Evolutionary conservation across 805 yeast genomes (phyloP), one percentile per base, ranked within the genome.

Genomic region (Ogataea kodamae): DNA sequence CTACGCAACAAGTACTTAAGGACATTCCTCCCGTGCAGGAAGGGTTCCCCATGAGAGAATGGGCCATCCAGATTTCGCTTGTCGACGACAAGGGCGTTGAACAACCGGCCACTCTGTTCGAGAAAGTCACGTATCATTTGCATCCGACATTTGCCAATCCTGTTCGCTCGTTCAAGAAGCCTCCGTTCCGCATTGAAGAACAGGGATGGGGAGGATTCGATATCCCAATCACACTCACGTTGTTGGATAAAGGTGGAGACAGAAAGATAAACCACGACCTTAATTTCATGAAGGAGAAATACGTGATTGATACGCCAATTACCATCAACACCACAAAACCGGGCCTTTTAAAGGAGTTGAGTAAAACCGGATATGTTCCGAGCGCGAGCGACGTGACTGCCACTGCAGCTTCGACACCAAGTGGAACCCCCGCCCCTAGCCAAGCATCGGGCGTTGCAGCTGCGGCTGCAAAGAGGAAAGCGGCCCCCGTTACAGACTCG

Each of bases 121-220:
- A 92, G 59, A 85, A 83, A 61, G 96, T 88, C 33, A 88, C 95
- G 4, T 90, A 90, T 60, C 81, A 87, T 48, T 72, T 92, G 45
- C 98, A 90, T 65, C 97, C 97, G 30, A 92, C 97, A 7, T 90
- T 90, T 64, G 77, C 76, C 30, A 88, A 88, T 58, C 97, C 97
- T 8, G 80, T 75, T 44, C 75, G 97, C 57, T 69, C 81, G 9
- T 59, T 87, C 55, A 85, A 83, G 53, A 80, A 79, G 52, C 74
- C 83, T 7, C 98, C 98, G 8, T 90, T 89, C 64, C 74, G 64
- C 54, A 81, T 90, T 37, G 84, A 78, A 52, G 98, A 90, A 59
- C 81, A 86, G 64, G 98, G 98, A 32, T 90, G 98, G 97, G 98
- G 97, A 58, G 97, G 90, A 48, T 90, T 90, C 53, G 96, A 89